Percentiles rank a stretch among this genome's conserved stretches.
These are phyloP conservation scores for Glarea lozoyensis DNA, from an alignment of 495 filamentous ascomycete species.

Conservation along the genomic window DNA sequence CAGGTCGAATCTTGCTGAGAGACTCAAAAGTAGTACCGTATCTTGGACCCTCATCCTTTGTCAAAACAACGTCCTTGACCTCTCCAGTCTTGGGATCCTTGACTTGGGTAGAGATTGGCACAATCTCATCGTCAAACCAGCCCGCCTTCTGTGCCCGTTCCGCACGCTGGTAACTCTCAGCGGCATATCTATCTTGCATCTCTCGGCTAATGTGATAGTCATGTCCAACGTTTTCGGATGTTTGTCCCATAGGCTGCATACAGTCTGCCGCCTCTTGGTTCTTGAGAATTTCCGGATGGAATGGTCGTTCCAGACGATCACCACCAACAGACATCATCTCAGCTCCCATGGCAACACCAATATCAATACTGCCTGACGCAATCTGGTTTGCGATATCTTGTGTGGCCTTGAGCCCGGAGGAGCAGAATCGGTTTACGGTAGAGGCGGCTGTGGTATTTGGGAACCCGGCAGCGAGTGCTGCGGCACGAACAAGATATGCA, in stretches of 20 bases:
- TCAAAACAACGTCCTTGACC: conserved; percentile 64
- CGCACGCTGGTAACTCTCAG: conserved; percentile 74
- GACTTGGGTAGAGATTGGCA: conserved; percentile 68
- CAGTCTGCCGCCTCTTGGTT: conserved; percentile 76
- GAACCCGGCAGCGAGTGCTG: conserved; percentile 84
- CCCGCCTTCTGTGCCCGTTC: conserved; percentile 87
- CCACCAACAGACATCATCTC: conserved; percentile 76
- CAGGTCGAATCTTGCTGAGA: conserved; percentile 77
- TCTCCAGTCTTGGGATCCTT: conserved; percentile 80
- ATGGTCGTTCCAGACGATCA: conserved; percentile 57
- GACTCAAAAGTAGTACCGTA: conserved; percentile 80
- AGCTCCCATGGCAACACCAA: conserved; percentile 80
- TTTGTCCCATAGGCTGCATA: conserved; percentile 94
- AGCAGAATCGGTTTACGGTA: conserved; percentile 91
- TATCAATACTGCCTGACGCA: conserved; percentile 65
- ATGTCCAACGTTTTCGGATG: conserved; percentile 84
- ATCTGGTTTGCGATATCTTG: conserved; percentile 94
- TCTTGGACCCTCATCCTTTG: conserved; percentile 80
- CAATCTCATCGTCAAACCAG: conserved; percentile 90
- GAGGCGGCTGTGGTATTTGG: conserved; percentile 78
- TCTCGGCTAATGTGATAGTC: conserved; percentile 79
- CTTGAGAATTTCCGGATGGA: conserved; percentile 65
- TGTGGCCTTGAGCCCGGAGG: conserved; percentile 86
- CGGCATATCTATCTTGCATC: conserved; percentile 73
- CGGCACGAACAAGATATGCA: conserved; percentile 82